phyloP scores from a whole-genome alignment of 345 rosid species.

The Mallotus nudiflorus region DNA sequence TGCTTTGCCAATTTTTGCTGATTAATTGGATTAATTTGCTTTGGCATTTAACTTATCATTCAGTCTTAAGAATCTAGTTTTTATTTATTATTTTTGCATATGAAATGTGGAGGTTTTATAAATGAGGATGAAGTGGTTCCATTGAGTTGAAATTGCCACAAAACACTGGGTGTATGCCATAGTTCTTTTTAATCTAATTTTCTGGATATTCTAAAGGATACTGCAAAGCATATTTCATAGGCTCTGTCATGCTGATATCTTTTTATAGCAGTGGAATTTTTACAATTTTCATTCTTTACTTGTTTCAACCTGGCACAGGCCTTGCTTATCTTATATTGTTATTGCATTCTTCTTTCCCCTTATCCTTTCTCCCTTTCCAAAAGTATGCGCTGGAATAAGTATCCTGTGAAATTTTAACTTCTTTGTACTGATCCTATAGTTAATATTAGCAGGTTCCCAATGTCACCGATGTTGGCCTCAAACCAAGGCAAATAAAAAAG shows the following conservation, averaged over 20 bases:
- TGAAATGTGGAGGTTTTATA: background rate
- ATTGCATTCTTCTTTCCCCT: background rate
- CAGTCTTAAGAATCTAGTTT: background rate
- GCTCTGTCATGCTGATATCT: background rate
- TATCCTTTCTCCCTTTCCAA: too few species aligned
- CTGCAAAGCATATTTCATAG: background rate
- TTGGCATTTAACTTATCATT: background rate
- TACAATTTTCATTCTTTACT: too few species aligned
- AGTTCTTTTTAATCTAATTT: background rate
- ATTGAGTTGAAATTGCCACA: background rate
- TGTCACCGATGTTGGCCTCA: conserved; percentile 80
- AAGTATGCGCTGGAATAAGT: too few species aligned
- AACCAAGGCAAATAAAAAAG: conserved; percentile 73
- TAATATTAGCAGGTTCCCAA: conserved; percentile 71
- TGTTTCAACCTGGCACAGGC: background rate
- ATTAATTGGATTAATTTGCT: background rate
- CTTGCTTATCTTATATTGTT: background rate
- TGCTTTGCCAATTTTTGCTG: background rate
- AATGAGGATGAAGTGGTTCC: background rate
- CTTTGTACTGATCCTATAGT: background rate
- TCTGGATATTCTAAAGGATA: background rate
- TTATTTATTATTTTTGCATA: background rate
- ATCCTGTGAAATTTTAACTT: background rate
- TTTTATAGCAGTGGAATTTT: too few species aligned
- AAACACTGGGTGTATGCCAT: background rate